These are phyloP conservation scores for Fusarium stilboides DNA, from an alignment of 2,329 filamentous ascomycete species.

Conservation along the genomic window DNA sequence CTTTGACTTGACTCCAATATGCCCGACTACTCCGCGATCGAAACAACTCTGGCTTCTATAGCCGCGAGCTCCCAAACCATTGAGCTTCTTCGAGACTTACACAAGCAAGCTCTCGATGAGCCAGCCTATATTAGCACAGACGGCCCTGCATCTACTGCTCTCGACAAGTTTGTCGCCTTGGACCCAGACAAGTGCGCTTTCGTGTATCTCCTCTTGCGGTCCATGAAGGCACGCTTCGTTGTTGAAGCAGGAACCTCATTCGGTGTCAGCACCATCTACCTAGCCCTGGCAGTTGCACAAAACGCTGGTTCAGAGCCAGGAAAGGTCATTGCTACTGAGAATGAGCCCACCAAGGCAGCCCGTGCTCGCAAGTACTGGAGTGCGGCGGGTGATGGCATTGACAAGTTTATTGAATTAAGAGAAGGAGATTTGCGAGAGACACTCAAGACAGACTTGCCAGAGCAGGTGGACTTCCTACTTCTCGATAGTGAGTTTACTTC, in stretches of 20 bases:
- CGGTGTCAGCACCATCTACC: conserved; percentile 74
- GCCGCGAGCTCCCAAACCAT: conserved; percentile 47
- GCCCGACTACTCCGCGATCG: conserved; percentile 42
- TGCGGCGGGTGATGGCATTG: conserved; percentile 64
- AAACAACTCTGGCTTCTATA: conserved; percentile 52
- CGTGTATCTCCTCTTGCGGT: conserved; percentile 67
- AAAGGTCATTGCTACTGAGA: conserved; percentile 72
- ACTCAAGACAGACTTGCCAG: conserved; percentile 60
- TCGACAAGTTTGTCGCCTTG: conserved; percentile 72
- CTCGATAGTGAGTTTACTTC: conserved; percentile 69
- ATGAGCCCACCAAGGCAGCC: conserved; percentile 68
- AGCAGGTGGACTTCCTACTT: conserved; percentile 69
- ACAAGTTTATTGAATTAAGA: conserved; percentile 67
- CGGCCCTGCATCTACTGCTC: conserved; percentile 34
- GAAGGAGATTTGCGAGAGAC: conserved; percentile 72
- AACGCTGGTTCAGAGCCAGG: conserved; percentile 55
- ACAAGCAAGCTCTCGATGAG: conserved; percentile 52
- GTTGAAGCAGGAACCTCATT: conserved; percentile 75
- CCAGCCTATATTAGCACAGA: conserved; percentile 50
- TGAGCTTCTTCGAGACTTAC: conserved; percentile 51
- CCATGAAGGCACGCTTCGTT: conserved; percentile 64
- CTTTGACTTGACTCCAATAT: conserved; percentile 5
- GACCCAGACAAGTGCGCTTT: conserved; percentile 72
- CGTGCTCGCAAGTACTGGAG: conserved; percentile 69
- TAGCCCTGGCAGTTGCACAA: conserved; percentile 69